Evolutionary conservation across 768 basidiomycete genomes (phyloP), one percentile per base, ranked within the genome.

Genomic region (Lactarius indigo): DNA sequence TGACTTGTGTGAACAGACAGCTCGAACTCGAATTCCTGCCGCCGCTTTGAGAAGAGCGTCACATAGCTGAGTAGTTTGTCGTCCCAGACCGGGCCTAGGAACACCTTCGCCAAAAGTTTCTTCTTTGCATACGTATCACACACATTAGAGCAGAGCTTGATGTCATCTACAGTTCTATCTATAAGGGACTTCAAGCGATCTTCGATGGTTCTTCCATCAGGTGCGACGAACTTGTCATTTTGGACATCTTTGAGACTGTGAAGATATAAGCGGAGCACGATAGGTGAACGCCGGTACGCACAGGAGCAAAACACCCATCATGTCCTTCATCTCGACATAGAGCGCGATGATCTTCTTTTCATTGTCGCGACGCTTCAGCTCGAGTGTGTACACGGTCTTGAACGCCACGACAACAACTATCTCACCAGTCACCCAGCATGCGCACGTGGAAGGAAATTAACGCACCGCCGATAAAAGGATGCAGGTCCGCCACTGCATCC

Each of bases 371-470:
- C 84, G 75, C 2, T 80, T 81, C 62, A 81, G 63, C 60, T 85
- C 83, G 41, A 85, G 74, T 20, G 79, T 78, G 30, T 83, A 77
- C 5, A 83, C 83, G 0, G 82, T 74, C 41, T 80, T 77, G 73
- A 86, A 86, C 1, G 84, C 83, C 15, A 79, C 70, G 20, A 85
- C 81, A 31, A 79, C 83, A 56, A 83, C 85, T 78, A 20, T 9
- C 20, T 26, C 8, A 35, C 39, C 23, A 2, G 44, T 61, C 20
- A 68, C 2, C 31, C 26, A 6, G 2, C 20, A 31, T 44, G 52
- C 2, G 10, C 33, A 28, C 3, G 10, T 8, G 10, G 15, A 33
- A 47, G 3, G 20, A 55, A 28, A 39, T 31, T 28, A 39, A 58
- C 70, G 26, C 39, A 76, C 76, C 68, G n/a, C 69, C 61, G 26